These are phyloP conservation scores for Flaveria ramosissima DNA, from an alignment of 129 eudicot genomes.

Conservation along the genomic window DNA sequence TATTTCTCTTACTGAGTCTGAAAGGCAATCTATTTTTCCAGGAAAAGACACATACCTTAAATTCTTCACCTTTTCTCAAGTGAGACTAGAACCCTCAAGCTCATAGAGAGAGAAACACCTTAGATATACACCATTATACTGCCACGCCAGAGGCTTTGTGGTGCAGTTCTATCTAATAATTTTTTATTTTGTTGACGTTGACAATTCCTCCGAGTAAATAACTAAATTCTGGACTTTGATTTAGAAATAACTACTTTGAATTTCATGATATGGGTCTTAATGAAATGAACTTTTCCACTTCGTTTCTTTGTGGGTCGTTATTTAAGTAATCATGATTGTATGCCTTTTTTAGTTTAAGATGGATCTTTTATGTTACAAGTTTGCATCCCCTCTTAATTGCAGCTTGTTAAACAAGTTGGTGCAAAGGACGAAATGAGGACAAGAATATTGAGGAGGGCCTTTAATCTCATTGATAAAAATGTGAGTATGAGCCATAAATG, in stretches of 20 bases:
- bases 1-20: background rate
- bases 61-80: background rate
- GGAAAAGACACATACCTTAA: background rate
- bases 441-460: slow-evolving; percentile 77
- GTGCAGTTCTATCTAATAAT: slow-evolving; percentile 5
- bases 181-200: slow-evolving; percentile 7
- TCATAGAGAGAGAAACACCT: background rate
- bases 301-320: background rate
- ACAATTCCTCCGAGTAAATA: background rate
- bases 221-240: background rate
- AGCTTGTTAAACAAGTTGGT: slow-evolving; percentile 81
- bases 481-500: slow-evolving; percentile 45
- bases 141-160: background rate
- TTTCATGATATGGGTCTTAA: background rate
- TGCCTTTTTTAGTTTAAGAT: background rate
- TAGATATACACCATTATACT: background rate
- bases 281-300: slow-evolving; percentile 8
- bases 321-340: background rate
- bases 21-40: background rate
- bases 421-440: slow-evolving; percentile 68
- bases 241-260: background rate
- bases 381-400: slow-evolving; percentile 32
- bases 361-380: slow-evolving; percentile 20
- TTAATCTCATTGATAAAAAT: slow-evolving; percentile 53
- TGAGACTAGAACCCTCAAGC: background rate